Evolutionary conservation across 2,329 filamentous ascomycete genomes (phyloP).

Genomic region (Pseudopithomyces chartarum): DNA sequence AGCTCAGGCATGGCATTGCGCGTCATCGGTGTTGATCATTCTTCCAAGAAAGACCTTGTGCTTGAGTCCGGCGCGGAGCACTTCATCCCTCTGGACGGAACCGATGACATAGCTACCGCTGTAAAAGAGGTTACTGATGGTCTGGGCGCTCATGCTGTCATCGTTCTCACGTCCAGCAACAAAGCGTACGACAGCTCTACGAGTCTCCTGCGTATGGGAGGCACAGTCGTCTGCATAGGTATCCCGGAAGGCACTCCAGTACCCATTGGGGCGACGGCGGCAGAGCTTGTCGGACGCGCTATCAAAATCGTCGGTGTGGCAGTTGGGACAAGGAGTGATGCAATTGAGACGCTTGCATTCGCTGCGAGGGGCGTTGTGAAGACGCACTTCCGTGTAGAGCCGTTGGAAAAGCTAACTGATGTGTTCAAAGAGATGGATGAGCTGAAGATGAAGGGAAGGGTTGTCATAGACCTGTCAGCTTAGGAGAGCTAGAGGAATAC

Average conservation of each 20-base stretch:
- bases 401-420: slow-evolving; percentile 54
- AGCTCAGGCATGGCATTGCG: slow-evolving; percentile 59
- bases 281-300: slow-evolving; percentile 49
- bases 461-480: slow-evolving; percentile 51
- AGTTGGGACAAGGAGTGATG: slow-evolving; percentile 54
- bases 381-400: slow-evolving; percentile 52
- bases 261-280: slow-evolving; percentile 49
- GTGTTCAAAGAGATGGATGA: slow-evolving; percentile 55
- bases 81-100: slow-evolving; percentile 67
- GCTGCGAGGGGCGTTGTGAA: slow-evolving; percentile 50
- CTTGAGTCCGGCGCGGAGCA: slow-evolving; percentile 67
- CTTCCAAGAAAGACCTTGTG: slow-evolving; percentile 66
- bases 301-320: slow-evolving; percentile 52
- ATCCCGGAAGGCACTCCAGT: slow-evolving; percentile 54
- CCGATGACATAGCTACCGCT: slow-evolving; percentile 56
- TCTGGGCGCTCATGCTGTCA: slow-evolving; percentile 64
- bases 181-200: slow-evolving; percentile 50
- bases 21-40: slow-evolving; percentile 69
- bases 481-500: not conserved
- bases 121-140: slow-evolving; percentile 63
- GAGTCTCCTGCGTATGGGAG: slow-evolving; percentile 51
- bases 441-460: slow-evolving; percentile 52
- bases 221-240: slow-evolving; percentile 53
- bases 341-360: slow-evolving; percentile 56
- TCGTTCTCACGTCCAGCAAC: slow-evolving; percentile 59